phyloP scores from a whole-genome alignment of 441 rosid species.

The Metrosideros polymorpha region DNA sequence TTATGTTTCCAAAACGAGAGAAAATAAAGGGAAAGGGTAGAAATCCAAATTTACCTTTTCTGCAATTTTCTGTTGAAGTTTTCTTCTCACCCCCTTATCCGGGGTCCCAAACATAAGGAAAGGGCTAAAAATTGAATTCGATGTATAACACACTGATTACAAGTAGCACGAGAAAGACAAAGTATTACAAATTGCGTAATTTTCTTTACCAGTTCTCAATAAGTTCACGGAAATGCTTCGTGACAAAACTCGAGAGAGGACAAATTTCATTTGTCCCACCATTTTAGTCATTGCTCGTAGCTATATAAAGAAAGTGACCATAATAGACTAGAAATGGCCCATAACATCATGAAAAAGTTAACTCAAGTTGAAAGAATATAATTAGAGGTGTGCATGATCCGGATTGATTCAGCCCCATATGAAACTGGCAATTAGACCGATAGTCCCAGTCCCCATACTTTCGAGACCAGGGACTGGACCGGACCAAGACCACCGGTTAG shows the following conservation, averaged over 20 bases:
- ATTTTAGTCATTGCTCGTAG: background rate
- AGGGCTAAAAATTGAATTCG: background rate
- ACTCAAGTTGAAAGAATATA: background rate
- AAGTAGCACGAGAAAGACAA: background rate
- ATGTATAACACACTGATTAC: background rate
- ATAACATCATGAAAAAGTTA: too few relatives aligned
- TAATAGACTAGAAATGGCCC: background rate
- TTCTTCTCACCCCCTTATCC: background rate
- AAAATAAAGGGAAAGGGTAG: background rate
- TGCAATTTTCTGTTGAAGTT: background rate
- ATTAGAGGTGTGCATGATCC: too few relatives aligned
- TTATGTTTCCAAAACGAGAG: background rate
- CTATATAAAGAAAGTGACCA: background rate
- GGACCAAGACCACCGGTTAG: too few relatives aligned
- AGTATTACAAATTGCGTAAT: background rate
- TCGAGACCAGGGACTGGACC: too few relatives aligned
- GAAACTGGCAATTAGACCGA: too few relatives aligned
- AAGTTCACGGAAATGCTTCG: background rate
- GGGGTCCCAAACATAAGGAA: background rate
- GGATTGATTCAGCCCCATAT: too few relatives aligned
- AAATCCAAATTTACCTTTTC: background rate
- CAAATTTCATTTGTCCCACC: background rate
- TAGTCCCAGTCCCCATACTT: too few relatives aligned
- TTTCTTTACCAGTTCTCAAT: background rate
- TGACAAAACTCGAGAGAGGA: background rate